Percentiles rank a stretch among this genome's conserved stretches.
phyloP scores from a whole-genome alignment of 768 basidiomycete species.

The Favolaschia claudopus region DNA sequence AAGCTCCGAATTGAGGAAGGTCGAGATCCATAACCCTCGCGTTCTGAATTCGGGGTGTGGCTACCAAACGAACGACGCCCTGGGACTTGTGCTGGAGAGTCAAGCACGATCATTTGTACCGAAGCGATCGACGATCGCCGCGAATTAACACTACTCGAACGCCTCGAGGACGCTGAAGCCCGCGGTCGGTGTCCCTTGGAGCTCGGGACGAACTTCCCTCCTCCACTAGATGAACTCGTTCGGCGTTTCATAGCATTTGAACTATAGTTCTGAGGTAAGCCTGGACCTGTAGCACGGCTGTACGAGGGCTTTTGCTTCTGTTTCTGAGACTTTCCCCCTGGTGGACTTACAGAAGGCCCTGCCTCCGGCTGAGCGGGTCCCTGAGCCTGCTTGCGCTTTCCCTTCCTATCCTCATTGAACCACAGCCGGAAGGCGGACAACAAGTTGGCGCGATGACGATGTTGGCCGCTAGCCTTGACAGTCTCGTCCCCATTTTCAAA shows the following conservation, averaged over 20 bases:
- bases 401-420: conserved; percentile 92
- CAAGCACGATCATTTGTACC: conserved; percentile 60
- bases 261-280: conserved; percentile 27
- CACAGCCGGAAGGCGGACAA: conserved; percentile 87
- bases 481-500: conserved; percentile 30
- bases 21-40: conserved; percentile 77
- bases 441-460: conserved; percentile 79
- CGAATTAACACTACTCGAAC: conserved; percentile 93
- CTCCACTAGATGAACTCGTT: conserved; percentile 49
- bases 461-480: conserved; percentile 36
- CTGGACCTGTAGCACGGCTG: no score
- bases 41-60: conserved; percentile 89
- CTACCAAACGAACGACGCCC: conserved; percentile 77
- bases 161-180: conserved; percentile 79
- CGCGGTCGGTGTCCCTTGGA: conserved; percentile 68
- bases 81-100: conserved; percentile 67
- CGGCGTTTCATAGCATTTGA: conserved; percentile 57
- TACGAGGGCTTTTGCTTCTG: no score
- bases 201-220: conserved; percentile 34
- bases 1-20: conserved; percentile 90
- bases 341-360: conserved; percentile 36
- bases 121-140: conserved; percentile 66
- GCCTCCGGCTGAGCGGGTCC: conserved; percentile 34
- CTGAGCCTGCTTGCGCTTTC: conserved; percentile 77
- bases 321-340: conserved; percentile 16